These are phyloP conservation scores for Alternaria alternata DNA, from an alignment of 2,329 filamentous ascomycete genomes.

Conservation along the genomic window DNA sequence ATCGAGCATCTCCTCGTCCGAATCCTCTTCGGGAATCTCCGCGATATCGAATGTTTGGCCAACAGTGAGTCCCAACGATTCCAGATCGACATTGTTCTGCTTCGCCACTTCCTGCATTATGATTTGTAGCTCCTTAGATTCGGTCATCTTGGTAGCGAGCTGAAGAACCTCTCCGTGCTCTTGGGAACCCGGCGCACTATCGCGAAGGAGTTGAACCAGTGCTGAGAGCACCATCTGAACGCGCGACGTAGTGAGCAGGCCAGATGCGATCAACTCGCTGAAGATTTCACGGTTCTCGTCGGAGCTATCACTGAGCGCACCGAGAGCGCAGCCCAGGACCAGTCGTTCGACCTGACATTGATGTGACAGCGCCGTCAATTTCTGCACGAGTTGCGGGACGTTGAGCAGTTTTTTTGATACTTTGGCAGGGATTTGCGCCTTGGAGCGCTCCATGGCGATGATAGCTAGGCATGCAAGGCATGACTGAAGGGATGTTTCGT, in stretches of 20 bases:
- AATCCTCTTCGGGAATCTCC: conserved; percentile 33
- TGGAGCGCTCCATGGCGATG: conserved; percentile 79
- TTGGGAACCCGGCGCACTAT: conserved; percentile 34
- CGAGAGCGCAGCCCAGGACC: conserved; percentile 73
- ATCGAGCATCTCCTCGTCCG: conserved; percentile 59
- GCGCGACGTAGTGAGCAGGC: conserved; percentile 70
- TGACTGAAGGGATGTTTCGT: conserved; percentile 72
- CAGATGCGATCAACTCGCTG: conserved; percentile 67
- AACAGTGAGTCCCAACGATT: conserved; percentile 61
- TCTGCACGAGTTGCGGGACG: conserved; percentile 66
- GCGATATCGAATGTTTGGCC: conserved; percentile 25
- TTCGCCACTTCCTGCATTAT: conserved; percentile 73
- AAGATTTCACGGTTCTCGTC: conserved; percentile 55
- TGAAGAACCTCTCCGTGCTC: conserved; percentile 44
- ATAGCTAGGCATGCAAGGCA: conserved; percentile 83
- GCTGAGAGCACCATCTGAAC: conserved; percentile 71
- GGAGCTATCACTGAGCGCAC: conserved; percentile 31
- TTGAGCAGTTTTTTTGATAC: conserved; percentile 75
- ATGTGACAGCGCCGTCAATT: conserved; percentile 68
- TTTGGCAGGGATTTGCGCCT: conserved; percentile 72
- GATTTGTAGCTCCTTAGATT: conserved; percentile 52
- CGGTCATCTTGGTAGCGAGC: conserved; percentile 40
- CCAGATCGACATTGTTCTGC: conserved; percentile 74
- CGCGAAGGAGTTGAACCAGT: conserved; percentile 63
- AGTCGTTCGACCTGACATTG: conserved; percentile 75